Conservation (phyloP, 306 rosid genomes). For the Sicyos baderoa region DNA sequence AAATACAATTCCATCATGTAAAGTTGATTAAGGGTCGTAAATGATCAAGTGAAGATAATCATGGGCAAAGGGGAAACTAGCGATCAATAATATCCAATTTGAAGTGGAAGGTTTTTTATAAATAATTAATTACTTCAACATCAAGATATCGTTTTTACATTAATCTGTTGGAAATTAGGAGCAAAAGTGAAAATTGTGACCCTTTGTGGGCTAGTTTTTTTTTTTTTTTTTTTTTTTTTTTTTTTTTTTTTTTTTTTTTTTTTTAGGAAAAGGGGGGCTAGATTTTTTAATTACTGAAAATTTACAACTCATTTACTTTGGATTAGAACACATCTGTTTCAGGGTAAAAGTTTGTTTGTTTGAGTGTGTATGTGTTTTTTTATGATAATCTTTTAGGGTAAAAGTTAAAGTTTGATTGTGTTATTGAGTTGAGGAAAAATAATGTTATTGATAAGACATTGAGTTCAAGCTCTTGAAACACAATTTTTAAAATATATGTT, state of each 20-base stretch:
- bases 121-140: constrained; percentile 3
- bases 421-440: background rate
- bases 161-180: background rate
- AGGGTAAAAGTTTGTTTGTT: no score
- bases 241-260: no score
- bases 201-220: no score
- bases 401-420: background rate
- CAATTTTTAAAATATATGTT: background rate
- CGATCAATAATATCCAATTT: background rate
- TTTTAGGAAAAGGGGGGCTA: no score
- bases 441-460: background rate
- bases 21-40: background rate
- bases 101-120: background rate
- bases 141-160: background rate
- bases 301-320: background rate
- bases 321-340: background rate
- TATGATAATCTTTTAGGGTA: background rate
- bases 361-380: no score
- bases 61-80: constrained; percentile 1
- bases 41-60: background rate
- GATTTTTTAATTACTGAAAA: background rate
- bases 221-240: no score
- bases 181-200: background rate
- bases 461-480: background rate
- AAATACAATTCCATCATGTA: background rate